Evolutionary conservation across 2,329 filamentous ascomycete genomes (phyloP), one percentile per base, ranked within the genome.

Genomic region (Pseudocercospora fuligena): DNA sequence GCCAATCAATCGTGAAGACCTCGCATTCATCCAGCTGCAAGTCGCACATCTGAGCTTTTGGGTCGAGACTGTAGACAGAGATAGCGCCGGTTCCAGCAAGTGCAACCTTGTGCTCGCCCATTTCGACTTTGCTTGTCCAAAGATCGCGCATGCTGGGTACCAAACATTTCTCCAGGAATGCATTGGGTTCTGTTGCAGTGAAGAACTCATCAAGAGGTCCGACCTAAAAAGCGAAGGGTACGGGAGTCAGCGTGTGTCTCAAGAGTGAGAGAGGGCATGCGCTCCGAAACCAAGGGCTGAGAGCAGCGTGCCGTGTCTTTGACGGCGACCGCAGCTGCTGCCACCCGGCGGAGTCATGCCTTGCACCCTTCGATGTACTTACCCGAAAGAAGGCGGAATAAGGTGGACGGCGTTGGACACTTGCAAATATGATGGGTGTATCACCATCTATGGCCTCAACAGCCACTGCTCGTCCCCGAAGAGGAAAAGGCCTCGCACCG

Each of bases 1-100:
- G 40, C 68, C 66, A 68, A 9, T 65, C 67, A 3, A 61, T 56
- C 31, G 66, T 56, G 16, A 68, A 66, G 40, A 60, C 60, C 21
- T 68, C 65, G 29, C 47, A 36, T 5, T 67, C 61, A 14, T 51
- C 25, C 19, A 58, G 56, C 27, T 19, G 16, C n/a, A 40, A 19
- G 3, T 21, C 31, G 56, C 27, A 25, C 4, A 56, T 56, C 7
- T 40, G 56, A 11, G 33, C 9, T 5, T 21, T 11, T 11, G 6
- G n/a, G 6, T 23, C 19, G 57, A 60, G 57, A 27, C 40, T 27
- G 12, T 43, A 7, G 9, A 60, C 57, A 29, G 19, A 8, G 33
- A 60, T 36, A 21, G 19, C 33, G 29, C 57, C 57, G 8, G 9
- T 23, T 25, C 40, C 53, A n/a, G 51, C 16, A 43, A 43, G 40